phyloP scores from a whole-genome alignment of 352 stramenopile species.

The Phytopythium vexans region DNA sequence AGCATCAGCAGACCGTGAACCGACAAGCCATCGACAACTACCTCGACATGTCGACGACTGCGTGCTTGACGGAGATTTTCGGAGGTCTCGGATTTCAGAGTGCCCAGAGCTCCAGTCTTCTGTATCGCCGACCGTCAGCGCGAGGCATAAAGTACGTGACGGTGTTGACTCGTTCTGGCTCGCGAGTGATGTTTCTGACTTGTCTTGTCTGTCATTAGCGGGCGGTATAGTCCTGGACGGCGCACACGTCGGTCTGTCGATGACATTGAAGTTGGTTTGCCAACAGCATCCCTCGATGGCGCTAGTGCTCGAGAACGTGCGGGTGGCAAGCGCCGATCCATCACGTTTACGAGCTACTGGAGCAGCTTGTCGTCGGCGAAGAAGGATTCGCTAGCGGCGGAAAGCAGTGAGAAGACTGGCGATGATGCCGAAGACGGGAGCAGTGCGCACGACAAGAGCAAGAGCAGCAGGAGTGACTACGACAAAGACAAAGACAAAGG shows the following conservation, averaged over 20 bases:
- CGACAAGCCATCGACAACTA: conserved; percentile 85
- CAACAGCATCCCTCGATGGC: conserved; percentile 35
- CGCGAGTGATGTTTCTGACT: conserved; percentile 7
- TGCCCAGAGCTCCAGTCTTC: conserved; percentile 41
- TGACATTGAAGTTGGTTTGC: conserved; percentile 76
- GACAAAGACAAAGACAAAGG: no score
- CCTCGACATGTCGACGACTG: conserved; percentile 76
- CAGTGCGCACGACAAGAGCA: no score
- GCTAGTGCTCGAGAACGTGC: conserved; percentile 43
- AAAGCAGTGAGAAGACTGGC: no score
- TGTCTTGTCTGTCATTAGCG: conserved; percentile 10
- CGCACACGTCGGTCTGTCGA: conserved; percentile 52
- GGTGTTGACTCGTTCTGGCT: background rate
- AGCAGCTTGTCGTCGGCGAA: background rate
- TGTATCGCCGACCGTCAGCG: conserved; percentile 51
- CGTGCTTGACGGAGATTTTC: conserved; percentile 66
- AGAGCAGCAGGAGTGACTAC: no score
- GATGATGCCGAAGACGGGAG: no score
- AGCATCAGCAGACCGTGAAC: conserved; percentile 48
- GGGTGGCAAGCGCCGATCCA: conserved; percentile 59
- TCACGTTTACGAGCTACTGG: conserved; percentile 68
- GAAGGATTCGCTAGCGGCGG: no score
- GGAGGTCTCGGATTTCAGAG: conserved; percentile 56
- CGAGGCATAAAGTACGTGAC: conserved; percentile 24
- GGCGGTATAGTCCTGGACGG: conserved; percentile 5